Conservation (phyloP, 129 eudicot species). For the Helichrysum umbraculigerum region DNA sequence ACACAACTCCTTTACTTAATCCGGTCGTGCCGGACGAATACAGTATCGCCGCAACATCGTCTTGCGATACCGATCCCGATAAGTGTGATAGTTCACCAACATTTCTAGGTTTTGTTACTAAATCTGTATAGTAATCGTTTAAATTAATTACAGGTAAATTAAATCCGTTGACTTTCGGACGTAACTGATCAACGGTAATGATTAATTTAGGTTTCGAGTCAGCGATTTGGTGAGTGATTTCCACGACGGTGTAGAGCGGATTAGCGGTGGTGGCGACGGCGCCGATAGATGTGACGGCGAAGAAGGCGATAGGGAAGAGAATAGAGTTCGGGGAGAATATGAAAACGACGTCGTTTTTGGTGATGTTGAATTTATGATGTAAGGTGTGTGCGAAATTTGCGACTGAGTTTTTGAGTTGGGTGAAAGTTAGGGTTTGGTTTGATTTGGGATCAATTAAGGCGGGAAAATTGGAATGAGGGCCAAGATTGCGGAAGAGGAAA, state of each 20-base stretch:
- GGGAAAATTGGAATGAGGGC: constrained; percentile 18
- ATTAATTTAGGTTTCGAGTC: constrained; percentile 36
- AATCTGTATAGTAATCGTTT: constrained; percentile 12
- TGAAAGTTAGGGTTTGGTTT: constrained; percentile 27
- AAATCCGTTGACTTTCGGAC: constrained; percentile 30
- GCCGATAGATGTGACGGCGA: constrained; percentile 37
- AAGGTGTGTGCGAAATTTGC: constrained; percentile 22
- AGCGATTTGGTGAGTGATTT: constrained; percentile 38
- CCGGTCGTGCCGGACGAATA: constrained; percentile 55
- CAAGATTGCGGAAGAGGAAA: constrained; percentile 37
- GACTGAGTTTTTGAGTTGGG: constrained; percentile 24
- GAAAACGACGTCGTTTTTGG: constrained; percentile 41
- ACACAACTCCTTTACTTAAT: constrained; percentile 47
- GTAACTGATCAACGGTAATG: constrained; percentile 28
- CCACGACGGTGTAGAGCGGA: constrained; percentile 34
- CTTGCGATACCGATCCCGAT: constrained; percentile 15
- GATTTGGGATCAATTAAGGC: constrained; percentile 41
- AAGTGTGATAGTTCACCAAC: neutral
- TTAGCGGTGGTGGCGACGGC: constrained; percentile 47
- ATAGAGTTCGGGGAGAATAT: constrained; percentile 47
- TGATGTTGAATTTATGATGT: constrained; percentile 10
- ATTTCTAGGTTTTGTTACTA: constrained; percentile 1
- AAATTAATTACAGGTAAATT: constrained; percentile 14
- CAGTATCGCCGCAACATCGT: constrained; percentile 37
- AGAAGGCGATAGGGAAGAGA: constrained; percentile 36